phyloP scores from a whole-genome alignment of 177 flowering plant genomes.

The Vitis hybrid region DNA sequence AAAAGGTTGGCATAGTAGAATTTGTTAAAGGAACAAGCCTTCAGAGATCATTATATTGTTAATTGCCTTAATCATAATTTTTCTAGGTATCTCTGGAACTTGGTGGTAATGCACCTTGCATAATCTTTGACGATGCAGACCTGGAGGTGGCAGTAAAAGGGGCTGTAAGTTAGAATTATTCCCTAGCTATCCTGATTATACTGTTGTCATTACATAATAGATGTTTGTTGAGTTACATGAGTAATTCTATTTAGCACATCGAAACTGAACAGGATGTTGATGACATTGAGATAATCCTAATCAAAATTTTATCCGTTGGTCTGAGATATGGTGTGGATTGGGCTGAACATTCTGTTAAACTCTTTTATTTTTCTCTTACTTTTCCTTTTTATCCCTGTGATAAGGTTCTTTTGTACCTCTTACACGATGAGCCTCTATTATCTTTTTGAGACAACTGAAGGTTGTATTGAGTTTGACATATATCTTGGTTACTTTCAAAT shows the following conservation, averaged over 20 bases:
- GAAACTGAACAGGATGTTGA: no score
- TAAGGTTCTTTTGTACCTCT: not conserved
- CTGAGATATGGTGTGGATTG: no score
- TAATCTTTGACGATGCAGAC: slow-evolving; percentile 96
- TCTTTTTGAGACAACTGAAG: no score
- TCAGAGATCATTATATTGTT: not conserved
- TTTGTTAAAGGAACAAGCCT: not conserved
- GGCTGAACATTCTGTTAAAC: no score
- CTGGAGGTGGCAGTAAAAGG: slow-evolving; percentile 96
- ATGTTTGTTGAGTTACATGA: not conserved
- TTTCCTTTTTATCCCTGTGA: no score
- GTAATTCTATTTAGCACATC: no score
- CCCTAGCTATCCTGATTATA: not conserved
- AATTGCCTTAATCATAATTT: slow-evolving; percentile 2
- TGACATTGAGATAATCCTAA: no score
- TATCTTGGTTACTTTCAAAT: no score
- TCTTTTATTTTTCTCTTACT: no score
- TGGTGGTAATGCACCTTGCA: slow-evolving; percentile 99
- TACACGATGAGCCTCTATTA: not conserved
- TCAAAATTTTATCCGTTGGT: no score
- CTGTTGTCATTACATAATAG: not conserved
- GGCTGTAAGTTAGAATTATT: slow-evolving; percentile 56
- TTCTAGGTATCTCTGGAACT: slow-evolving; percentile 90
- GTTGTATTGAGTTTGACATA: no score
- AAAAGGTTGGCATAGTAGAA: slow-evolving; percentile 52